Conservation (phyloP, 2,329 filamentous ascomycete species). For the Aspergillus ibericus region DNA sequence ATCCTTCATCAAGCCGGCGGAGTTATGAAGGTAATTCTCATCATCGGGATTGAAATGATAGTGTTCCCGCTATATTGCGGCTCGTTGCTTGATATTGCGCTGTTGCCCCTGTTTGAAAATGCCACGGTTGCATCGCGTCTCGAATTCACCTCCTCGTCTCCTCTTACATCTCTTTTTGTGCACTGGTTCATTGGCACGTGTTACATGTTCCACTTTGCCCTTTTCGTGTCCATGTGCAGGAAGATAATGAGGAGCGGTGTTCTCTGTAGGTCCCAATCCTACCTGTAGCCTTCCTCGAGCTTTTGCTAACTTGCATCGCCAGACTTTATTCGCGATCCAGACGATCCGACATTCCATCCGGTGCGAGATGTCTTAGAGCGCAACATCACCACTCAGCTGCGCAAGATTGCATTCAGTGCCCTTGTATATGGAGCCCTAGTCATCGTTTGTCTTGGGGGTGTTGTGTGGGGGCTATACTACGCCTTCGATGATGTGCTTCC, state of each 20-base stretch:
- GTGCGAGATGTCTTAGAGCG: constrained; percentile 95
- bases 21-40: constrained; percentile 95
- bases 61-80: constrained; percentile 96
- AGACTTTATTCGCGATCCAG: constrained; percentile 97
- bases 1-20: constrained; percentile 89
- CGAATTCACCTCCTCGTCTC: constrained; percentile 73
- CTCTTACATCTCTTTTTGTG: constrained; percentile 88
- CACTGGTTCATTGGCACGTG: constrained; percentile 99
- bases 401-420: constrained; percentile 94
- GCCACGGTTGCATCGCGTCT: constrained; percentile 76
- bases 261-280: constrained; percentile 63
- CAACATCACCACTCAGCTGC: constrained; percentile 85
- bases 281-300: constrained; percentile 3
- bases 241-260: constrained; percentile 96
- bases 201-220: constrained; percentile 99
- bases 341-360: constrained; percentile 97
- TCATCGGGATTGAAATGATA: constrained; percentile 99
- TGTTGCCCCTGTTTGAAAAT: constrained; percentile 84
- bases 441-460: constrained; percentile 87
- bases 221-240: constrained; percentile 98
- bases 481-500: constrained; percentile 72
- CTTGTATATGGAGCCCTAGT: constrained; percentile 93
- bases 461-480: constrained; percentile 85
- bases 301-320: constrained; percentile 3
- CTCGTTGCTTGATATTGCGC: constrained; percentile 79